Evolutionary conservation across 2,329 filamentous ascomycete genomes (phyloP).

Genomic region (Nemania serpens): DNA sequence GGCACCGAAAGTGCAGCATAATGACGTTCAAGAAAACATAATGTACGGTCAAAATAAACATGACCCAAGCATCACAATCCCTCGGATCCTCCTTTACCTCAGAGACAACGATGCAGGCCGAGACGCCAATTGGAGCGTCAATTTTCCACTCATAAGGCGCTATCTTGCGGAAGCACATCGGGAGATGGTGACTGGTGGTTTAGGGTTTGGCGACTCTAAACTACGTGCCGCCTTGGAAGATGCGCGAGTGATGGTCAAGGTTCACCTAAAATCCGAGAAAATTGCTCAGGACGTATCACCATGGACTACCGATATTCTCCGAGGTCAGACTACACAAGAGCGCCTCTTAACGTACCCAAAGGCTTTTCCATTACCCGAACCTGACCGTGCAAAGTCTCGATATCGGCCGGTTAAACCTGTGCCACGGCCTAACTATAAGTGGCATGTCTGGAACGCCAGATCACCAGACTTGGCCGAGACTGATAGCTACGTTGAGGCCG

Average conservation of each 20-base stretch:
- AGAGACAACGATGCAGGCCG: constrained; percentile 53
- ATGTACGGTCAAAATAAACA: constrained; percentile 36
- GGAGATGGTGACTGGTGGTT: constrained; percentile 33
- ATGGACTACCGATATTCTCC: constrained; percentile 33
- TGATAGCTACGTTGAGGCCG: constrained; percentile 22
- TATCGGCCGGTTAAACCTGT: constrained; percentile 27
- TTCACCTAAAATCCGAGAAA: constrained; percentile 30
- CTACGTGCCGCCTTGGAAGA: constrained; percentile 31
- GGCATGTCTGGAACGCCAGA: constrained; percentile 7
- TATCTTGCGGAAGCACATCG: constrained; percentile 45
- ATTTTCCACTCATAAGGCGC: constrained; percentile 38
- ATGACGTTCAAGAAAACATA: background rate
- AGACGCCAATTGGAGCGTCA: constrained; percentile 37
- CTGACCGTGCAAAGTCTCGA: constrained; percentile 26
- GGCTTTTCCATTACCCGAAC: constrained; percentile 27
- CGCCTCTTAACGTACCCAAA: constrained; percentile 36
- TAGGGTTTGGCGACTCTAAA: constrained; percentile 30
- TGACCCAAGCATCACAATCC: constrained; percentile 44
- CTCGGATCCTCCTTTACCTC: constrained; percentile 51
- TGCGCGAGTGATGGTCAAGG: constrained; percentile 31
- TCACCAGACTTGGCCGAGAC: constrained; percentile 9
- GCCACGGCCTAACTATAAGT: constrained; percentile 3
- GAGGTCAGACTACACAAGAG: constrained; percentile 21
- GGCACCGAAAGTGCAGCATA: background rate
- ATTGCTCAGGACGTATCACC: constrained; percentile 25